Base-by-base conservation (phyloP, 1,284 basidiomycete genomes). In the Coniferiporia weirii region DNA sequence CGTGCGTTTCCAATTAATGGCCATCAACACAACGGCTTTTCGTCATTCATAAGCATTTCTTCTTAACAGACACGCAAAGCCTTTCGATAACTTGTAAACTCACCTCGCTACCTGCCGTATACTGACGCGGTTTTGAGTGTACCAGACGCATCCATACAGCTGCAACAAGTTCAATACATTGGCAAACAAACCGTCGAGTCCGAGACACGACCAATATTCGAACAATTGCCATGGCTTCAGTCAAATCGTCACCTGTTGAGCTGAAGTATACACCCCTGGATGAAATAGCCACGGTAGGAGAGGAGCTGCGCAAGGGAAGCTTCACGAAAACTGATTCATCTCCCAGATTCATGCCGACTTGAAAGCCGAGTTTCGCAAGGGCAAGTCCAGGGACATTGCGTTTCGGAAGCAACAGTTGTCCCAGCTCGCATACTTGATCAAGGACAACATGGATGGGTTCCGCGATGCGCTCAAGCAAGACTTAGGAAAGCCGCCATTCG, bases 381-480 rank as follows among this genome's bases (percentile, higher is more conserved):
- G 87, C 17, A 87, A 83, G 67, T 76, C 81, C 50, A 81, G 74
- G 66, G 72, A 79, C 13, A 73, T 89, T 54, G 76, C 75, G 13
- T 87, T 79, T 66, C 77, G 88, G 66, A 88, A 83, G 70, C 78
- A 82, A 56, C 86, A 88, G 69, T 75, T 91, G 10, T 76, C 83
- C 3, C 79, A 85, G 63, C 76, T 91, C 5, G 80, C 75, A 7
- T 87, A 89, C 66, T 71, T 89, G 64, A 17, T 90, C 64, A 76
- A 85, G 64, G 89, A 90, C 69, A 89, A 90, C 67, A 65, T 72
- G 6, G 69, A 78, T 34, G 75, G 72, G 15, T 81, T 89, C 65
- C 75, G 79, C 49, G 75, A 81, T n/a, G 74, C 86, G 0, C 67
- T 87, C 52, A 68, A 69, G 1, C 64, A 72, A 4, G 88, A 90